Conservation (phyloP, 306 rosid genomes). For the Prunus mira region DNA sequence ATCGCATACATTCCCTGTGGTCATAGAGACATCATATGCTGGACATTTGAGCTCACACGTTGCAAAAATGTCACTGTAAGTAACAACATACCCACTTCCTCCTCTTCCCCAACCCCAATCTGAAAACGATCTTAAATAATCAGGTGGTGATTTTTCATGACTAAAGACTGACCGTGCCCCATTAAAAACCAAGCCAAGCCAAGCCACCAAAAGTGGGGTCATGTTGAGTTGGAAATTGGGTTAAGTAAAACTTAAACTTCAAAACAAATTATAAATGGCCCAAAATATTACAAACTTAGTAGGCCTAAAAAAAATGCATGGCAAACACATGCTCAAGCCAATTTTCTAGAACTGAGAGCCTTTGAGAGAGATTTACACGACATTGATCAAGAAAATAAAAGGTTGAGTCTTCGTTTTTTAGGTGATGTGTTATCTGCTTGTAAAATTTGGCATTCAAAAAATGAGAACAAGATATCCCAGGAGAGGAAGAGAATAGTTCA, state of each 20-base stretch:
- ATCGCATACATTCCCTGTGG: neutral
- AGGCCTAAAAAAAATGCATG: neutral
- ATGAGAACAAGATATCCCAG: neutral
- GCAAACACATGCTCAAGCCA: neutral
- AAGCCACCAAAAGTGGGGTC: neutral
- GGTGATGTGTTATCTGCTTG: neutral
- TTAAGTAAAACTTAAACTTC: neutral
- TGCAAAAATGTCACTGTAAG: neutral
- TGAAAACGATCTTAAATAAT: neutral
- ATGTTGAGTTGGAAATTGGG: neutral
- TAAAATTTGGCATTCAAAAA: neutral
- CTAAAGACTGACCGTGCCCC: too few species aligned
- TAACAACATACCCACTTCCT: neutral
- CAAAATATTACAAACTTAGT: neutral
- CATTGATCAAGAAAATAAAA: neutral
- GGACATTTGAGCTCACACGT: neutral
- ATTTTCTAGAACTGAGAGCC: neutral
- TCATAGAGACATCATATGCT: neutral
- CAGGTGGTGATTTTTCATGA: too few species aligned
- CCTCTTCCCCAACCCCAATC: neutral
- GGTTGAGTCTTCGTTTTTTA: neutral
- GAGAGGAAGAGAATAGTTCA: neutral
- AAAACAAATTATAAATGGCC: neutral
- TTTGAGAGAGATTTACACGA: neutral
- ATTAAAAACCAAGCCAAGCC: neutral